A percentile compares a stretch with the other conserved stretches of the same genome.
These are phyloP conservation scores for Byssochlamys sp. DNA, from an alignment of 2,329 filamentous ascomycete genomes.

Conservation along the genomic window DNA sequence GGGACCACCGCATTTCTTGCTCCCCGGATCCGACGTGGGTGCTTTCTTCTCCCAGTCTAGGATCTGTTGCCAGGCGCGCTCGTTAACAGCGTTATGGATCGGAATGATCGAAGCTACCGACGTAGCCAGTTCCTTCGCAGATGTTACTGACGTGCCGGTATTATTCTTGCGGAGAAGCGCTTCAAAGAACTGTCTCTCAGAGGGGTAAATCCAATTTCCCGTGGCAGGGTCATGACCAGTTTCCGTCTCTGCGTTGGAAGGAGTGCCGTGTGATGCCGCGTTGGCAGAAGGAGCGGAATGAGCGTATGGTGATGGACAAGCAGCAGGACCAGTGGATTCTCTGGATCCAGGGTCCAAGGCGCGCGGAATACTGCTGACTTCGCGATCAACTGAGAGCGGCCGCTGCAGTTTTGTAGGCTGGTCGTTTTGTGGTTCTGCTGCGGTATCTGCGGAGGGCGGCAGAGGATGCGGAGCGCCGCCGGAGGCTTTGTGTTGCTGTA, in stretches of 20 bases:
- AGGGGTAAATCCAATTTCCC: slow-evolving; percentile 96
- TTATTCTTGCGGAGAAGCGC: slow-evolving; percentile 90
- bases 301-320: slow-evolving; percentile 22
- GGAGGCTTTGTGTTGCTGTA: slow-evolving; percentile 44
- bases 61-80: slow-evolving; percentile 89
- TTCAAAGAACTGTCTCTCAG: slow-evolving; percentile 94
- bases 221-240: slow-evolving; percentile 57
- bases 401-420: slow-evolving; percentile 21
- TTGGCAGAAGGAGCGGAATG: slow-evolving; percentile 13
- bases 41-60: slow-evolving; percentile 74
- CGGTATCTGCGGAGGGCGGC: slow-evolving; percentile 14
- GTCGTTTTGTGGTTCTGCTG: slow-evolving; percentile 18
- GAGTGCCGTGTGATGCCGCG: slow-evolving; percentile 26
- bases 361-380: slow-evolving; percentile 70
- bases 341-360: slow-evolving; percentile 29
- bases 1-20: slow-evolving; percentile 64
- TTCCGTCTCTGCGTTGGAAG: slow-evolving; percentile 70
- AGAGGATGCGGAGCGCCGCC: slow-evolving; percentile 26
- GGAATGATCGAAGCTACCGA: slow-evolving; percentile 91
- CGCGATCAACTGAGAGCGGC: slow-evolving; percentile 57
- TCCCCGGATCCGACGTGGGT: slow-evolving; percentile 43
- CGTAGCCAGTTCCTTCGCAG: slow-evolving; percentile 39
- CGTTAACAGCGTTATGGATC: slow-evolving; percentile 97
- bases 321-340: slow-evolving; percentile 8
- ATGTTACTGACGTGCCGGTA: slow-evolving; percentile 45